Evolutionary conservation across 1,284 basidiomycete species (phyloP), one percentile per base, ranked within the genome.

Genomic region (Ceratobasidium sp.): DNA sequence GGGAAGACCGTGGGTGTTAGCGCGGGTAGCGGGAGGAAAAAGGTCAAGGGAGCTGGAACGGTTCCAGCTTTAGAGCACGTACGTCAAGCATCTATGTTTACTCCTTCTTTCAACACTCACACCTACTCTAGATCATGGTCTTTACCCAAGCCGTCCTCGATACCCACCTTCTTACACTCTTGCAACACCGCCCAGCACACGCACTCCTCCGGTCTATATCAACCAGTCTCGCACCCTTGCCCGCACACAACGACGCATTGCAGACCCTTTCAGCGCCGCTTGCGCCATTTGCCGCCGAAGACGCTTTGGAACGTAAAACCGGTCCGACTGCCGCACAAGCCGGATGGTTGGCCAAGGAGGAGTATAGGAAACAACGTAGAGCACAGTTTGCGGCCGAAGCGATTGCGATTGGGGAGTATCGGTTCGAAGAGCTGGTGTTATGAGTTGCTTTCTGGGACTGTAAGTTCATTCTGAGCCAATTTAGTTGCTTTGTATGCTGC

Each of bases 121-220:
- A 15, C 44, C 15, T 23, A 5, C 3, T 13, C 46, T 56, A 79
- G 78, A 56, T 76, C 0, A 26, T 79, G 26, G 48, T 15, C 20
- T 79, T 79, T 46, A 57, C 70, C 15, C 78, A 79, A 65, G 50
- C 67, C 3, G 15, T 79, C 12, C 69, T 79, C 7, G 78, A 79
- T 62, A 73, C 78, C 15, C 76, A 77, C 75, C 75, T 79, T 15
- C 67, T 77, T 38, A 57, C 68, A 2, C 69, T 79, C 42, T 75
- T 79, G 40, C 66, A 71, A 26, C 66, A 78, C 40, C 71, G 65
- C 26, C 67, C 75, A 1, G 50, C 78, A 7, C 78, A 79, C 26
- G 20, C 44, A 26, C 61, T 70, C 54, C 56, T 79, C 1, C 74
- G 71, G 10, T 74, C 71, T 3, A 48, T 74, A 50, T 64, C 71